Base-by-base conservation (phyloP, 2,329 filamentous ascomycete species). In the Mycosphaerelloides madeirae region DNA sequence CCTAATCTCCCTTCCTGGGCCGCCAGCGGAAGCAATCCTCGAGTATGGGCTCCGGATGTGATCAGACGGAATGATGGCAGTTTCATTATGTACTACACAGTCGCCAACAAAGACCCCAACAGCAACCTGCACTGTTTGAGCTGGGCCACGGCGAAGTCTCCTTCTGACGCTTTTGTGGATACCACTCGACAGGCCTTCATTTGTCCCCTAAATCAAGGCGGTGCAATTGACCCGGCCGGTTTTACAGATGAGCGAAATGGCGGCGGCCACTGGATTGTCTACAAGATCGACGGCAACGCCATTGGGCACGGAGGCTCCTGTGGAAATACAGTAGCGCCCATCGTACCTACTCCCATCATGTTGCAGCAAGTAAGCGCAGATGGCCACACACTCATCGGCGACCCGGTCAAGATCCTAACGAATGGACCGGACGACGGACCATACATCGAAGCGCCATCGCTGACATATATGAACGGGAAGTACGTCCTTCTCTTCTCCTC, bases 1-100 rank as follows among this genome's bases (percentile, higher is more conserved):
- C 77, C 78, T 0, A 61, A 65, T 4, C 50, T 74, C 3, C 71
- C 71, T 3, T 55, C 66, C 6, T 84, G 81, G 80, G 75, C 63
- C 13, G 48, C 57, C 14, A 15, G 47, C 13, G 41, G 74, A 25
- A 74, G 68, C 2, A 71, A 72, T 2, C 59, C 61, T 3, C 71
- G 78, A 42, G 76, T 75, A 22, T 84, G 79, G 79, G 80, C 80
- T 0, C 81, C 80, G 6, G 79, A 82, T 55, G 76, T 84, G 6
- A 44, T 63, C 78, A 31, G 56, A 49, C 51, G 59, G 9, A 40
- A 50, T 9, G 58, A 65, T 25, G 54, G 56, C 29, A 56, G 57
- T 14, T 65, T 50, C 45, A 41, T 67, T n/a, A 47, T 66, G 44
- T 66, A 65, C 54, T 67, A 65, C 53, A 55, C 52, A 13, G 62